Base-by-base conservation (phyloP, 2,329 filamentous ascomycete genomes). In the Cephalotrichum gorgonifer region DNA sequence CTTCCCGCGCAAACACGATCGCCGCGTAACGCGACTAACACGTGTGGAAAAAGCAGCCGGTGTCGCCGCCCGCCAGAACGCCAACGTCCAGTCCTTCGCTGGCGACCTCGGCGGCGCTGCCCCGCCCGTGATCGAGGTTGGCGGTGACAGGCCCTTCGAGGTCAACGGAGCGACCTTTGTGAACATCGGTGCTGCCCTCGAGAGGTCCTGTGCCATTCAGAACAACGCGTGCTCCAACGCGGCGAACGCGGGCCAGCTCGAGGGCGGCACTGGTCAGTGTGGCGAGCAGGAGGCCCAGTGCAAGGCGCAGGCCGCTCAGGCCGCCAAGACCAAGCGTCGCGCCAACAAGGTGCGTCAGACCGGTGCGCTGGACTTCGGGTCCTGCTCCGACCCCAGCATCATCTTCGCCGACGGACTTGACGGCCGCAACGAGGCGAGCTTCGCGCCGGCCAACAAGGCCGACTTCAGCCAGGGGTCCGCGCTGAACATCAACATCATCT, bases 81-180 rank as follows among this genome's bases (percentile, higher is more conserved):
- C 57, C 52, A 63, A 74, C 56, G 62, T 74, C 20, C 71, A 74
- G 55, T 55, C 61, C 22, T 74, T 74, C 61, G 66, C 66, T n/a
- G 71, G 67, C 33, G 50, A 62, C 48, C 63, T 65, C 17, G 67
- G 70, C 38, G 70, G 67, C 33, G 51, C 67, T 1, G 55, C 68
- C 2, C 68, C 70, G 2, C 56, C 71, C 5, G 68, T 74, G 22
- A 53, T 62, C 54, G 62, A 61, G 56, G 62, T 63, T 3, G 59
- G 60, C 6, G 52, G 59, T 14, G 56, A 62, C 42, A 65, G 66
- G 15, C 70, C 70, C 50, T 76, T 75, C 59, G 64, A 60, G 47
- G 79, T 79, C 53, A 79, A 73, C 50, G 72, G 69, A 11, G 70
- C 70, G 43, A 76, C 70, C 53, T 82, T 81, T 60, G 64, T 72